Conservation (phyloP, 352 stramenopile genomes). For the Salisapilia sapeloensis region DNA sequence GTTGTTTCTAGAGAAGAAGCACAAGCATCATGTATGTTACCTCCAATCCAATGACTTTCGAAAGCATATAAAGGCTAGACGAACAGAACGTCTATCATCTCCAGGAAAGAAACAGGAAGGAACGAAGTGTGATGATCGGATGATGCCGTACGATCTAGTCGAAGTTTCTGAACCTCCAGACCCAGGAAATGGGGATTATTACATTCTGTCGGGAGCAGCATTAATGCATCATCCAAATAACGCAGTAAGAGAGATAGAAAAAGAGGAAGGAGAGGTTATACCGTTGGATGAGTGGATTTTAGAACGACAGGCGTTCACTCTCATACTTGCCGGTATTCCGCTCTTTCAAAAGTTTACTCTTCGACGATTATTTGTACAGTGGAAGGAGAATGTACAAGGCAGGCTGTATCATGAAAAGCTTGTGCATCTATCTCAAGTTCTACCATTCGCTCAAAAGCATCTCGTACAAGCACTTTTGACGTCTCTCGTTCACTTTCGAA, state of each 20-base stretch:
- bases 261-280: constrained; percentile 22
- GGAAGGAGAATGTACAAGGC: constrained; percentile 12
- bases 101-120: too few relatives aligned
- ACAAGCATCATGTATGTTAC: constrained; percentile 52
- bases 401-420: constrained; percentile 25
- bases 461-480: constrained; percentile 22
- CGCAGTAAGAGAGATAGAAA: constrained; percentile 11
- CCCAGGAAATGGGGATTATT: constrained; percentile 26
- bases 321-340: constrained; percentile 44
- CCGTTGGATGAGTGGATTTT: constrained; percentile 49
- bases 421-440: constrained; percentile 8
- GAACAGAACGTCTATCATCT: too few relatives aligned
- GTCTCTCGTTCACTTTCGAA: constrained; percentile 14
- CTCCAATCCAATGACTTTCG: too few relatives aligned
- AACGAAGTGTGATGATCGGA: too few relatives aligned
- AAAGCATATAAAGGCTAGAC: too few relatives aligned
- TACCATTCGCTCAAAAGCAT: constrained; percentile 17
- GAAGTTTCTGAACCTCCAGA: constrained; percentile 11
- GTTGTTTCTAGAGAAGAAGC: constrained; percentile 51
- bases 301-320: constrained; percentile 58
- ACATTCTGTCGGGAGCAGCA: constrained; percentile 41
- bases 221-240: constrained; percentile 37
- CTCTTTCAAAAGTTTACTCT: constrained; percentile 60
- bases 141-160: constrained; percentile 44
- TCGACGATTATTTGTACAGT: constrained; percentile 35